Conservation (phyloP, 2,329 filamentous ascomycete genomes). For the Myriosclerotinia scirpicola region DNA sequence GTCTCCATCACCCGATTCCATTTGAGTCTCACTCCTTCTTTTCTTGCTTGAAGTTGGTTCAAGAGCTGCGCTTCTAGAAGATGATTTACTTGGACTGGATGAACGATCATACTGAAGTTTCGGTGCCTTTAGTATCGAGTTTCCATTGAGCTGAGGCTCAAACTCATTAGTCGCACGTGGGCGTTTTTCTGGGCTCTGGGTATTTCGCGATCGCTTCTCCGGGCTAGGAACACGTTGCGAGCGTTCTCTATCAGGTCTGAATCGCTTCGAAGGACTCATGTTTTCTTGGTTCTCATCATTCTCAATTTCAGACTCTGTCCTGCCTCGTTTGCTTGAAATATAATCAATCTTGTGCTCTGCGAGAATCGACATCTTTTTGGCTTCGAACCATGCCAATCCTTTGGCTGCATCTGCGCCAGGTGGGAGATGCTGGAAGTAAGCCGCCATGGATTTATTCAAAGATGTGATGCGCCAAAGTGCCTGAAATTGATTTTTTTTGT, state of each 20-base stretch:
- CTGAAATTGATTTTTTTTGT: constrained; percentile 33
- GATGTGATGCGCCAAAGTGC: constrained; percentile 36
- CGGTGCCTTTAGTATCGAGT: constrained; percentile 15
- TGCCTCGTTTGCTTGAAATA: constrained; percentile 13
- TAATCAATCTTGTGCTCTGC: constrained; percentile 10
- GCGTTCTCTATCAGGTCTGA: constrained; percentile 23
- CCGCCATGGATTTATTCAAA: constrained; percentile 36
- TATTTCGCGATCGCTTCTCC: constrained; percentile 13
- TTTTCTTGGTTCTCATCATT: constrained; percentile 31
- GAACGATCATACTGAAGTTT: constrained; percentile 9
- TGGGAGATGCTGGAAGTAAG: constrained; percentile 29
- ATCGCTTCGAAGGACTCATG: constrained; percentile 34
- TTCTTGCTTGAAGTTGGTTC: constrained; percentile 28
- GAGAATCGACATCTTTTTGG: constrained; percentile 19
- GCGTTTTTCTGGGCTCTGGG: constrained; percentile 21
- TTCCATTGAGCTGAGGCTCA: constrained; percentile 23
- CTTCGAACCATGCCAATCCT: constrained; percentile 20
- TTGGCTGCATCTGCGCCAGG: constrained; percentile 12
- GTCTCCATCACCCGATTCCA: constrained; percentile 20
- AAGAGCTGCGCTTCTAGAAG: constrained; percentile 22
- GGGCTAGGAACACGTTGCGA: constrained; percentile 10
- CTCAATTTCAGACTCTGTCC: constrained; percentile 18
- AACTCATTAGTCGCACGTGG: constrained; percentile 1
- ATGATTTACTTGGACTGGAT: constrained; percentile 18
- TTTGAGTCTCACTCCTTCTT: constrained; percentile 38